Base-by-base conservation (phyloP, 164 flowering plant genomes). In the Houttuynia cordata region DNA sequence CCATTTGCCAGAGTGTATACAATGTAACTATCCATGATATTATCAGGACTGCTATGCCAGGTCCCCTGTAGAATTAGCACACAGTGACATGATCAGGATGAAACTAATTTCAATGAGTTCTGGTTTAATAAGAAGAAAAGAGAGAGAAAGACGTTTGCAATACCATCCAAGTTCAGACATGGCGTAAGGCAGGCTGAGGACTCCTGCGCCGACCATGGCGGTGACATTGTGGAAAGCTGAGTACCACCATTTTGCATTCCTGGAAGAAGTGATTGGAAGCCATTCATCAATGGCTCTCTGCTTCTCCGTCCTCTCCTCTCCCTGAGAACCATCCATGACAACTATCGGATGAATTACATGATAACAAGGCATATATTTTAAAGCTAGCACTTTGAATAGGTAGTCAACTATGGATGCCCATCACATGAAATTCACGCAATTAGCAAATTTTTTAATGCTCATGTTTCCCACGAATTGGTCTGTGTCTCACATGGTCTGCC, bases 181-280 rank as follows among this genome's bases (percentile, higher is more conserved):
- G 64, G 86, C 87, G 50, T 63, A 81, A 24, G 87, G 86, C 62
- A 82, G 76, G 25, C 86, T 73, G 25, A 84, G 76, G 12, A 84
- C 86, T 0, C 86, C 88, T 17, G 86, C 88, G 1, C 86, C 88
- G 54, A 83, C 88, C 78, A 83, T 78, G 64, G 89, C 86, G 0
- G 85, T 84, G 64, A 84, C 81, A 70, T 80, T 82, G 79, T 84
- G 87, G 57, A 84, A 80, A 20, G 87, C 79, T 0, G 90, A 80
- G 58, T 77, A 76, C 85, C 85, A 80, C 85, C 86, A 84, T 49
- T 80, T 80, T 10, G 75, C 86, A 42, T 74, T 70, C 49, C 83
- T 37, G 0, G 79, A 73, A 22, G 82, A 75, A 23, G 84, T 77
- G 60, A 81, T 74, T 0, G 86, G 89, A 55, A 84, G 80, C 89